Base-by-base conservation (phyloP, 176 grass and related monocot species). In the Oryza nivara region DNA sequence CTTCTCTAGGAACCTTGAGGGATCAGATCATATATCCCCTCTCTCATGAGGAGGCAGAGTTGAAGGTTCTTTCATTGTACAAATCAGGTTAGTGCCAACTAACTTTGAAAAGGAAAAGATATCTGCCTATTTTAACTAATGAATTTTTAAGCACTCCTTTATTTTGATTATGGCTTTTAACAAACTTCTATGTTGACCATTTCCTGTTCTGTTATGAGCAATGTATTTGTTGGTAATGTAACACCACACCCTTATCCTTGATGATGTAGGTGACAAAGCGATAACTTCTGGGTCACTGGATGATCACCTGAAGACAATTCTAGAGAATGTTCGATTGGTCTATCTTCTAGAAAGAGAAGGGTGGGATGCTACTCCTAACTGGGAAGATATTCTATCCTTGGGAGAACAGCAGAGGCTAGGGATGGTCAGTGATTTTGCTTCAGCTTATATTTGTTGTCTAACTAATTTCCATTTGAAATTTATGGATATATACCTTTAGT, bases 311-410 rank as follows among this genome's bases (percentile, higher is more conserved):
- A 99, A 88, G 75, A 91, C 68, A n/a, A 94, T 99, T 92, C 79
- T 99, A 70, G 93, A 92, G 87, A 89, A 92, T 82, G 91, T 94
- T 73, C 86, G 96, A 20, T 86, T 99, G 87, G 72, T 96, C 22
- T 99, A 99, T 91, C 96, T 96, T 96, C 91, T 99, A 61, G 93
- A 99, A 64, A 93, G 96, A 82, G 96, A 94, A 96, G 91, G 93
- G 56, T 99, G 91, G 96, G 96, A 99, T 92, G 88, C 93, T 79
- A 90, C 88, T 84, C 86, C 91, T 86, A 98, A 95, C 48, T 93
- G 96, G 96, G 96, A 99, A 88, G 96, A 99, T 83, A 87, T 92
- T 85, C 84, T 98, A 12, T 98, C 96, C 38, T 83, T 98, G 89
- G 96, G 96, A 71, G 96, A 98, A 77, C 96, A 98, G 68, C 93